Percentiles rank a stretch among this genome's conserved stretches.
Evolutionary conservation across 179 eudicot species (phyloP).

Genomic region (Carnegiea gigantea): DNA sequence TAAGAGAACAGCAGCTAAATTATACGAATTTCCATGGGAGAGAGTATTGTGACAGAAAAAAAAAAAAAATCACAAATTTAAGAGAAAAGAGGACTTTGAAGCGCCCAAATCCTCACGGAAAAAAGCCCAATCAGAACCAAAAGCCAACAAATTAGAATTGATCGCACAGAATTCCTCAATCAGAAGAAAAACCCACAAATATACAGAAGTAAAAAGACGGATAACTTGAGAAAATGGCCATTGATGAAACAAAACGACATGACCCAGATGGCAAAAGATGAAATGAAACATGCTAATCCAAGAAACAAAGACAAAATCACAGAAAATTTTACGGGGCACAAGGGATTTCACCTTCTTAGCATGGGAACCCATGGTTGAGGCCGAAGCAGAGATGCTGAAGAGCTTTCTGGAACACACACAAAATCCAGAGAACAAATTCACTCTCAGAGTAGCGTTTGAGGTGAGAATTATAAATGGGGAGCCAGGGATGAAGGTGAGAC

Average conservation of each 20-base stretch:
- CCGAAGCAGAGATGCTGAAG: conserved; percentile 27
- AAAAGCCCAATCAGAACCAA: neutral
- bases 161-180: neutral
- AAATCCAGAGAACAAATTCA: conserved; percentile 1
- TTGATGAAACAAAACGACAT: neutral
- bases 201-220: neutral
- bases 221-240: neutral
- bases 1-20: neutral
- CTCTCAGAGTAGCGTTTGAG: conserved; percentile 24
- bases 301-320: neutral
- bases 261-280: neutral
- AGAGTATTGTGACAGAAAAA: too few relatives aligned
- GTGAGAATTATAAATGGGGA: conserved; percentile 31
- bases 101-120: neutral
- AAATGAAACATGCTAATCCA: neutral
- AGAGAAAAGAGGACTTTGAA: neutral
- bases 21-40: too few relatives aligned
- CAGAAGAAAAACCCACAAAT: neutral
- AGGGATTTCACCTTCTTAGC: conserved; percentile 52
- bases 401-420: conserved; percentile 20
- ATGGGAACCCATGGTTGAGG: conserved; percentile 59
- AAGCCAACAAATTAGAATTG: neutral
- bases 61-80: neutral
- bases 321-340: neutral
- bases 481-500: conserved; percentile 31